Conservation (phyloP, 73 alveolate species). For the Paramecium octaurelia region DNA sequence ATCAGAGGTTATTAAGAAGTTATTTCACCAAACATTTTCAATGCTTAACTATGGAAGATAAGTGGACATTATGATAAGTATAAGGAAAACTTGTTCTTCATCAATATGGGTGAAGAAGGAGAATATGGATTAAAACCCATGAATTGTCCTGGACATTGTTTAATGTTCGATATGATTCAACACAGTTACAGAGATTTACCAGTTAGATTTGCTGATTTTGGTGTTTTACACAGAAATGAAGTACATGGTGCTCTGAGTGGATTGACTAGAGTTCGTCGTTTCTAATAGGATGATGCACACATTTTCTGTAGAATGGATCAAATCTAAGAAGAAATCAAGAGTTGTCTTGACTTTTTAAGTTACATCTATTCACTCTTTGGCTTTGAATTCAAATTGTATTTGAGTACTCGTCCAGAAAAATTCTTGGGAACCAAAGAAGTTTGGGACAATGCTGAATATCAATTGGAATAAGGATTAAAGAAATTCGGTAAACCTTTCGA, state of each 20-base stretch:
- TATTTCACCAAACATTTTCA: slow-evolving; percentile 97
- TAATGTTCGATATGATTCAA: slow-evolving; percentile 88
- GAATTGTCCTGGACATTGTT: slow-evolving; percentile 99
- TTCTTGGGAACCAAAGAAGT: slow-evolving; percentile 91
- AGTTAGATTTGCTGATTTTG: slow-evolving; percentile 98
- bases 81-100: slow-evolving; percentile 96
- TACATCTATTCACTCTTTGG: slow-evolving; percentile 91
- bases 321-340: slow-evolving; percentile 87
- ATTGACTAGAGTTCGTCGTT: slow-evolving; percentile 99
- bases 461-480: slow-evolving; percentile 87
- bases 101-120: slow-evolving; percentile 96
- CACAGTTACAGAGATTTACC: slow-evolving; percentile 99
- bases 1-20: slow-evolving; percentile 98
- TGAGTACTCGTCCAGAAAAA: slow-evolving; percentile 96
- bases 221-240: slow-evolving; percentile 99
- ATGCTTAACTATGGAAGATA: slow-evolving; percentile 95
- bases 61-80: slow-evolving; percentile 99
- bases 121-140: slow-evolving; percentile 99
- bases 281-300: slow-evolving; percentile 99
- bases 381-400: slow-evolving; percentile 89
- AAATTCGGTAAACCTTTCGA: slow-evolving; percentile 97
- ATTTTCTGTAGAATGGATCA: slow-evolving; percentile 98
- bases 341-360: slow-evolving; percentile 83
- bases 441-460: slow-evolving; percentile 97
- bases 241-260: slow-evolving; percentile 99